phyloP scores from a whole-genome alignment of 148 eudicot species.

The Hydrangea macrophylla region DNA sequence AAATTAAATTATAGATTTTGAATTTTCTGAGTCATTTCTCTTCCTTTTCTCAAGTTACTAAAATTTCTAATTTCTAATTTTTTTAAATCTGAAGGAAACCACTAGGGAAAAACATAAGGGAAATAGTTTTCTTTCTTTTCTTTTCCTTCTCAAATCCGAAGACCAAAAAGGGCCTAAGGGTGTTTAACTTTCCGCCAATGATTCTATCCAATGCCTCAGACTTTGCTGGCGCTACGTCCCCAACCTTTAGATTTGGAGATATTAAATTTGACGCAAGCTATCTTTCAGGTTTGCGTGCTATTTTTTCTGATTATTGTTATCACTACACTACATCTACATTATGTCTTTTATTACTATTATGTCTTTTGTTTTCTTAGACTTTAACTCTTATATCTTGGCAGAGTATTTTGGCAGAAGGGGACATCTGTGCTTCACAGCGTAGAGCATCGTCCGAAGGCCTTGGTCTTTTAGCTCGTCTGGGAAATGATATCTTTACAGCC shows the following conservation, averaged over 20 bases:
- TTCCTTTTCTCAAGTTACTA: no score
- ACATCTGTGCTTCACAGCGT: slow-evolving; percentile 80
- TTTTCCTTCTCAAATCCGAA: no score
- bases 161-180: no score
- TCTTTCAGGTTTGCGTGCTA: slow-evolving; percentile 66
- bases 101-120: no score
- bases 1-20: no score
- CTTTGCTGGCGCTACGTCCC: slow-evolving; percentile 71
- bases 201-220: slow-evolving; percentile 45
- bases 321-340: not conserved
- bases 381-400: slow-evolving; percentile 27
- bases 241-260: slow-evolving; percentile 76
- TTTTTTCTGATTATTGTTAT: slow-evolving; percentile 14
- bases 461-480: slow-evolving; percentile 89
- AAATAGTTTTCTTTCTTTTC: no score
- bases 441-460: slow-evolving; percentile 98
- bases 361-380: not conserved
- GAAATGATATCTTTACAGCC: slow-evolving; percentile 83
- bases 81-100: no score
- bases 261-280: slow-evolving; percentile 63
- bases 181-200: slow-evolving; percentile 16
- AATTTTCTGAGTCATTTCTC: no score
- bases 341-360: not conserved
- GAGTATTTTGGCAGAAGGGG: slow-evolving; percentile 91
- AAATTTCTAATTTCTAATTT: no score